Base-by-base conservation (phyloP, 129 eudicot genomes). In the Flaveria linearis region DNA sequence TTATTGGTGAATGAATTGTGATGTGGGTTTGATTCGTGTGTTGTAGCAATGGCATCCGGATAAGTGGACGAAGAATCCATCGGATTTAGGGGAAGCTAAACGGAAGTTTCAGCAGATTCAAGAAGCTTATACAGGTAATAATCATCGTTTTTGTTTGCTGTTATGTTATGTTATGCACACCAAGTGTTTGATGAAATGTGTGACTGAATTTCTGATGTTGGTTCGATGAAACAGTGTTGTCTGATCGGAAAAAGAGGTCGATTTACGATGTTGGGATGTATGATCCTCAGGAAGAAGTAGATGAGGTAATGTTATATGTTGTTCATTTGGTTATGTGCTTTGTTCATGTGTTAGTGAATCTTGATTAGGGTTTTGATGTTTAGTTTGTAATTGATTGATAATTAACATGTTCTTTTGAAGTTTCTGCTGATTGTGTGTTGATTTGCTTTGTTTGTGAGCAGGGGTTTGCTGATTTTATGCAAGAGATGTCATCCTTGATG, bases 21-120 rank as follows among this genome's bases (percentile, higher is more conserved):
- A 52, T 14, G 30, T 33, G 66, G n/a, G 28, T 16, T 58, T 45
- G 69, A 5, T 74, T 81, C 8, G 1, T 67, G 39, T 17, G 50
- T 9, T 88, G 82, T 87, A 91, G 98, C 93, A 89, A 91, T 94
- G 97, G 93, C 98, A 94, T 82, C 97, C 96, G 9, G 98, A 94
- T 69, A 94, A 86, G 20, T 87, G 96, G 97, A 77, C 83, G 1
- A 85, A 69, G 64, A 82, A 70, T 33, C 92, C 97, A 1, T 51
- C 84, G 7, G 28, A 78, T 16, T 55, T 87, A 14, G 91, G 86
- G 5, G 92, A 86, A 81, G 96, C 97, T 15, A 93, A 93, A 55
- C 76, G 77, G 18, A 93, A 83, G 66, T 93, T 93, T 68, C 98
- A 88, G 42, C 90, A 85, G 77, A 93, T 93, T 81, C 98, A 93